These are phyloP conservation scores for Chamaenerion angustifolium DNA, from an alignment of 345 rosid species.

Conservation along the genomic window DNA sequence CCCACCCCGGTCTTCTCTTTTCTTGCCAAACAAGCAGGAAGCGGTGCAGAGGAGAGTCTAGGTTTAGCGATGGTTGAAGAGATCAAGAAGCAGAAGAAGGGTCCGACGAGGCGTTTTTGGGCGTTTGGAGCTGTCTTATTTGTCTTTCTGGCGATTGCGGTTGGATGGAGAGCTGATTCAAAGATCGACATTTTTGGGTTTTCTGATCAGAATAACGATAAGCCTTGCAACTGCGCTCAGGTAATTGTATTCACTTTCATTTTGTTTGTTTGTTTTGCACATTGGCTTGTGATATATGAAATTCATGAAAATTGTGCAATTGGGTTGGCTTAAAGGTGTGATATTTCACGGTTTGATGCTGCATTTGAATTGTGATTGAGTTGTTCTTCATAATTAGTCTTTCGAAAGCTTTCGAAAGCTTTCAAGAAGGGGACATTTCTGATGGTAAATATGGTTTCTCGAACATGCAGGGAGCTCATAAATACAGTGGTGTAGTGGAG, in stretches of 20 bases:
- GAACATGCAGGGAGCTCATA: slow-evolving; percentile 25
- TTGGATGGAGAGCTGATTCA: slow-evolving; percentile 17
- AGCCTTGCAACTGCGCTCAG: slow-evolving; percentile 48
- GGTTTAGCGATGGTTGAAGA: slow-evolving; percentile 12
- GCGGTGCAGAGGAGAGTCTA: neutral
- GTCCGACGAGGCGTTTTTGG: slow-evolving; percentile 5
- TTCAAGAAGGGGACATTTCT: neutral
- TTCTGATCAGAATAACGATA: slow-evolving; percentile 2
- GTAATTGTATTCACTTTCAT: slow-evolving; percentile 16
- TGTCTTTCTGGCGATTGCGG: slow-evolving; percentile 27
- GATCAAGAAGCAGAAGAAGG: slow-evolving; percentile 10
- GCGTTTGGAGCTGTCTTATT: slow-evolving; percentile 27
- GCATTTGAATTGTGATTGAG: no score
- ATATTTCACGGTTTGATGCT: no score
- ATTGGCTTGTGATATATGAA: neutral
- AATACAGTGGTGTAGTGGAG: slow-evolving; percentile 62
- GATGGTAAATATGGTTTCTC: slow-evolving; percentile 2
- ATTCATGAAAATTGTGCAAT: neutral
- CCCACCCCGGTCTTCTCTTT: neutral
- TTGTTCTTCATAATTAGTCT: no score
- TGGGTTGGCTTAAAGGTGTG: slow-evolving; percentile 1
- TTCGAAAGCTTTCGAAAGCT: no score
- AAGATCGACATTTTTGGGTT: slow-evolving; percentile 18
- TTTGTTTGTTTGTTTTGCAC: slow-evolving; percentile 2
- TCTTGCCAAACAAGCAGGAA: neutral